Percentiles rank a stretch among this genome's conserved stretches.
phyloP scores from a whole-genome alignment of 371 early-diverging fungal species.

The Phascolomyces articulosus region DNA sequence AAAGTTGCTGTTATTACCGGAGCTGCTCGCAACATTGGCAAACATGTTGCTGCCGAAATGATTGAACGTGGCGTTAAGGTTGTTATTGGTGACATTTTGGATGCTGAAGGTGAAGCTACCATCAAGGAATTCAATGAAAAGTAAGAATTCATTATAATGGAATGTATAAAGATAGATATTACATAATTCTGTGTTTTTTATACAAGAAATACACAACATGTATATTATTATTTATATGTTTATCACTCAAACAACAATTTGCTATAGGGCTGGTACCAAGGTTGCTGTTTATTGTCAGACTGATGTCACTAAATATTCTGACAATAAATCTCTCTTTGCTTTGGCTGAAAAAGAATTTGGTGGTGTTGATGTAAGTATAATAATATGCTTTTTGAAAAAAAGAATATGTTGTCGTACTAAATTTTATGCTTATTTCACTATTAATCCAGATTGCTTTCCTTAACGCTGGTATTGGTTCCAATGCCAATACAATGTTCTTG shows the following conservation, averaged over 20 bases:
- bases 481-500: neutral
- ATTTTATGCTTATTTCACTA: neutral
- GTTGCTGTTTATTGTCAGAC: conserved; percentile 53
- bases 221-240: neutral
- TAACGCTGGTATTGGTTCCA: conserved; percentile 5
- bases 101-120: conserved; percentile 37
- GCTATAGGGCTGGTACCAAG: neutral
- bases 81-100: conserved; percentile 65
- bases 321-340: conserved; percentile 50
- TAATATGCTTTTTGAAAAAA: too few species aligned
- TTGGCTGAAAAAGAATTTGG: conserved; percentile 59
- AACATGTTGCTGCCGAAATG: conserved; percentile 49
- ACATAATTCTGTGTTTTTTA: too few species aligned
- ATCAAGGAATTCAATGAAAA: conserved; percentile 41
- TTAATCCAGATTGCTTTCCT: conserved; percentile 3
- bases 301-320: conserved; percentile 61
- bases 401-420: neutral
- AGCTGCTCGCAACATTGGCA: conserved; percentile 63
- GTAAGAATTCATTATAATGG: too few species aligned
- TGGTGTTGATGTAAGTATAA: conserved; percentile 54
- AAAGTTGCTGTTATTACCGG: conserved; percentile 75
- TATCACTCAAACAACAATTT: too few species aligned
- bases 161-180: too few species aligned
- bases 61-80: conserved; percentile 55
- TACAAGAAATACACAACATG: neutral